Evolutionary conservation across 23 red algal genomes (phyloP).

Genomic region (Chondrus crispus): DNA sequence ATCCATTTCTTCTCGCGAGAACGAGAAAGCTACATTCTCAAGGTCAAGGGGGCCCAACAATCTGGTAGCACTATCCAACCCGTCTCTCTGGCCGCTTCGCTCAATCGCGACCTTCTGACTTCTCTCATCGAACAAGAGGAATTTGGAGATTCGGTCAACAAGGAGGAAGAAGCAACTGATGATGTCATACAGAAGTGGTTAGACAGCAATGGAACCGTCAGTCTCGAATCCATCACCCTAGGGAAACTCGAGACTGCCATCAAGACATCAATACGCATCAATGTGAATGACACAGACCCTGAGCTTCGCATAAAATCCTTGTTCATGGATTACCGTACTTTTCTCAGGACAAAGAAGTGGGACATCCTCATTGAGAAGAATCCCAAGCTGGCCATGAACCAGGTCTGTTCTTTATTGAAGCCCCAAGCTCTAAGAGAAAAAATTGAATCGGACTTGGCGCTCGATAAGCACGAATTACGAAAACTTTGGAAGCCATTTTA

Average conservation of each 20-base stretch:
- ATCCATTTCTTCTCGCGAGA: not conserved
- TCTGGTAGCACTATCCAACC: not conserved
- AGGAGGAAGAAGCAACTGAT: not conserved
- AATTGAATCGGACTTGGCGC: no score
- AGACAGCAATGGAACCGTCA: not conserved
- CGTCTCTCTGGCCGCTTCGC: not conserved
- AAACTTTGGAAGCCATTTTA: no score
- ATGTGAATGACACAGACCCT: not conserved
- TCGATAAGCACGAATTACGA: no score
- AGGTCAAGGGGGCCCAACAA: not conserved
- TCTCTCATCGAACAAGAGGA: not conserved
- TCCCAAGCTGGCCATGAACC: not conserved
- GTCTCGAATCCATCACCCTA: not conserved
- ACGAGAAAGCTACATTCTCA: not conserved
- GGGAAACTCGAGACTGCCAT: not conserved
- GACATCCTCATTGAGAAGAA: not conserved
- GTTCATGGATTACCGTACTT: not conserved
- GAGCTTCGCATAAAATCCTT: not conserved
- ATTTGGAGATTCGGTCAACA: not conserved
- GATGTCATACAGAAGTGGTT: not conserved
- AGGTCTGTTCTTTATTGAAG: not conserved
- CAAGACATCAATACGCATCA: not conserved
- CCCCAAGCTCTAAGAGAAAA: not conserved
- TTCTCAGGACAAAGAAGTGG: not conserved
- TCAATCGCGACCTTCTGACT: not conserved